phyloP scores from a whole-genome alignment of 2,329 filamentous ascomycete species.

The Cordyceps fumosorosea region DNA sequence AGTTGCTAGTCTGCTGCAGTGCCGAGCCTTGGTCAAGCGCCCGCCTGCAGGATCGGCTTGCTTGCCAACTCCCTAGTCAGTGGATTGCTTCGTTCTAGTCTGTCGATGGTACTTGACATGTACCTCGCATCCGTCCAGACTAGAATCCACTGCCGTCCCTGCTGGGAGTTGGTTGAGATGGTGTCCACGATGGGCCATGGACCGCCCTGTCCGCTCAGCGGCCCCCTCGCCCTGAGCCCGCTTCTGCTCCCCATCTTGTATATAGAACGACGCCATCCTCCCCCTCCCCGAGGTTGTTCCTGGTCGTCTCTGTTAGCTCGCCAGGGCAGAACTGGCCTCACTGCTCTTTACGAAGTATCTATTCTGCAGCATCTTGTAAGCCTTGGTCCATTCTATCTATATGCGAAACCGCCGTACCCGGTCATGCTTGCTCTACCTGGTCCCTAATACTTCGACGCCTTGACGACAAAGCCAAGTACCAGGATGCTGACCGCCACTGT shows the following conservation, averaged over 20 bases:
- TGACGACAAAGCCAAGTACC: neutral
- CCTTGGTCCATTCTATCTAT: neutral
- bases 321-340: constrained; percentile 4
- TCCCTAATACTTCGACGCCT: neutral
- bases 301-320: neutral
- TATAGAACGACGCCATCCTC: constrained; percentile 13
- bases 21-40: neutral
- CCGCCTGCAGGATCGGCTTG: neutral
- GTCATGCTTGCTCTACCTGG: neutral
- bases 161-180: constrained; percentile 6
- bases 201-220: constrained; percentile 1
- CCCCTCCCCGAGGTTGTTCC: neutral
- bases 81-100: neutral
- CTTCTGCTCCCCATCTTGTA: neutral
- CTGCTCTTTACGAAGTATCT: neutral
- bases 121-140: neutral
- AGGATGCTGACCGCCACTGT: constrained; percentile 4
- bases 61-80: neutral
- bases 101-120: neutral
- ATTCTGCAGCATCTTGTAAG: constrained; percentile 2
- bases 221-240: constrained; percentile 5
- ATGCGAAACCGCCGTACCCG: neutral
- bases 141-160: constrained; percentile 3
- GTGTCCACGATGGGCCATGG: constrained; percentile 6
- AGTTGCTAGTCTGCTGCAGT: neutral